phyloP scores from a whole-genome alignment of 805 yeast genomes.

The Lipomyces anomalus region DNA sequence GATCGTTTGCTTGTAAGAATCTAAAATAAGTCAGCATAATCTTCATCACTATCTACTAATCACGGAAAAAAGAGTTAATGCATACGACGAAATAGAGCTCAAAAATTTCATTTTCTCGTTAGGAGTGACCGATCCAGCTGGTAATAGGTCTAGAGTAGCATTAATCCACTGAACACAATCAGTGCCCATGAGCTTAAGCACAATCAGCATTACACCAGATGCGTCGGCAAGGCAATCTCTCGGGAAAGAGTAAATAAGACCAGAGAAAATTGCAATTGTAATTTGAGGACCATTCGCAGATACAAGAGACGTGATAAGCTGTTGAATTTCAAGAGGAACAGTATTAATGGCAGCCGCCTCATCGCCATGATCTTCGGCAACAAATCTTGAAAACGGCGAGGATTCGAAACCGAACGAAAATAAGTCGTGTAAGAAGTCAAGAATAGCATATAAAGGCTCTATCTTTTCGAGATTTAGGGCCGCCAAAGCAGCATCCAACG shows the following conservation, averaged over 20 bases:
- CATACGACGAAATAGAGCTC: conserved; percentile 36
- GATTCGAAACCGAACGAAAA: conserved; percentile 75
- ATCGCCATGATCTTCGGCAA: conserved; percentile 23
- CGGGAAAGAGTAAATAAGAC: conserved; percentile 67
- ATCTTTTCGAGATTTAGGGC: conserved; percentile 55
- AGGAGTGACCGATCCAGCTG: conserved; percentile 55
- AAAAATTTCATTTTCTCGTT: conserved; percentile 65
- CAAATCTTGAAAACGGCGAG: conserved; percentile 70
- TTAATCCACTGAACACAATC: conserved; percentile 59
- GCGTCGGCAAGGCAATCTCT: conserved; percentile 66
- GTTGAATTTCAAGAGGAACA: conserved; percentile 52
- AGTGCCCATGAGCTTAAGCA: conserved; percentile 43
- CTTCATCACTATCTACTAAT: too few species aligned
- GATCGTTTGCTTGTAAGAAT: conserved; percentile 58
- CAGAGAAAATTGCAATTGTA: conserved; percentile 49
- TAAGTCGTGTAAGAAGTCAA: conserved; percentile 76
- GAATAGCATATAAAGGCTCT: conserved; percentile 62
- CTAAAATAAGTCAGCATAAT: conserved; percentile 29
- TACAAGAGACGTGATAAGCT: conserved; percentile 44
- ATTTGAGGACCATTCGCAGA: conserved; percentile 54
- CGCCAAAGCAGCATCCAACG: conserved; percentile 54
- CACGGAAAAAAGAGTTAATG: too few species aligned
- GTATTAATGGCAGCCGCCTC: conserved; percentile 31
- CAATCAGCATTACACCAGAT: conserved; percentile 62
- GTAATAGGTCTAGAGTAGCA: conserved; percentile 50